Percentiles rank a stretch among this genome's conserved stretches.
Evolutionary conservation across 2,329 filamentous ascomycete species (phyloP).

Genomic region (Ceratocystis eucalypticola): DNA sequence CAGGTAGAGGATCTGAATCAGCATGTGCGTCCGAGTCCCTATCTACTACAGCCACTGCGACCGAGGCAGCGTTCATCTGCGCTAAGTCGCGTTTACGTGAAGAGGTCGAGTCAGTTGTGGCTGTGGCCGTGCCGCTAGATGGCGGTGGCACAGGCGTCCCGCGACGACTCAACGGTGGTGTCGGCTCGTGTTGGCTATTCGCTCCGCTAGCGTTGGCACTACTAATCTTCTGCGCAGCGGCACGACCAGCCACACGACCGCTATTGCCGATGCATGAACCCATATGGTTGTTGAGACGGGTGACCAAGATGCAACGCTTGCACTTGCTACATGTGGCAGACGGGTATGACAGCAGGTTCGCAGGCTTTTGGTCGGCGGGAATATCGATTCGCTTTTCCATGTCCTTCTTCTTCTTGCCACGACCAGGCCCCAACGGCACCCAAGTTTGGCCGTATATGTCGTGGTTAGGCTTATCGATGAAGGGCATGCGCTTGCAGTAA

Average conservation of each 20-base stretch:
- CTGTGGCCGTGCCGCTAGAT: neutral
- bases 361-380: constrained; percentile 41
- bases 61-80: constrained; percentile 35
- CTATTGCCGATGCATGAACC: constrained; percentile 54
- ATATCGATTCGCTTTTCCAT: constrained; percentile 46
- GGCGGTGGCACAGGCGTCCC: constrained; percentile 41
- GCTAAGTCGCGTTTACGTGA: constrained; percentile 45
- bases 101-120: constrained; percentile 36
- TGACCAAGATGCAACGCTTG: constrained; percentile 51
- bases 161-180: constrained; percentile 49
- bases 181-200: constrained; percentile 40
- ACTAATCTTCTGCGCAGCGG: constrained; percentile 49
- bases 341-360: constrained; percentile 50
- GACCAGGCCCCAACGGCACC: constrained; percentile 54
- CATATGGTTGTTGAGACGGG: constrained; percentile 55
- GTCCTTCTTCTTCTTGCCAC: constrained; percentile 70
- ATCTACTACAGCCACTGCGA: constrained; percentile 36
- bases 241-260: constrained; percentile 47
- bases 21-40: constrained; percentile 1
- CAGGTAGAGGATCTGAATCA: neutral
- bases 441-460: constrained; percentile 77
- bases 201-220: constrained; percentile 36
- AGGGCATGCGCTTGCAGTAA: constrained; percentile 69
- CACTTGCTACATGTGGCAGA: constrained; percentile 55
- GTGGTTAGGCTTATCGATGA: constrained; percentile 60